These are phyloP conservation scores for Phialocephala sp. DNA, from an alignment of 2,329 filamentous ascomycete genomes.

Conservation along the genomic window DNA sequence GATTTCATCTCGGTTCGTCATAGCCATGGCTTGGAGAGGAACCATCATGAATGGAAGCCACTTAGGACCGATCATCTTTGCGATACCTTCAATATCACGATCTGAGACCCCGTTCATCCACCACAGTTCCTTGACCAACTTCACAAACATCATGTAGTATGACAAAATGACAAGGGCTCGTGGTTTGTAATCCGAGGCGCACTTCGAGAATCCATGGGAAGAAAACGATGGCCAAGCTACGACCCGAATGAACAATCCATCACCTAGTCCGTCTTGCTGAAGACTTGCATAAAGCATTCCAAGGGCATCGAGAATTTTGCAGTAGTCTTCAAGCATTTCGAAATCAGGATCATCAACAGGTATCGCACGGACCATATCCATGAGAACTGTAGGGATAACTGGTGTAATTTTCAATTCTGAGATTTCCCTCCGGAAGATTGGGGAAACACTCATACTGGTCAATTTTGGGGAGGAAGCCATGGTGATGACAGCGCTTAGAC, in stretches of 20 bases:
- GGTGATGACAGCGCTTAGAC: constrained; percentile 30
- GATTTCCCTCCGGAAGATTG: constrained; percentile 36
- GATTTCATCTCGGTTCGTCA: constrained; percentile 22
- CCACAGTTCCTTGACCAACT: constrained; percentile 29
- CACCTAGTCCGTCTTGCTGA: constrained; percentile 32
- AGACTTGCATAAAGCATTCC: constrained; percentile 39
- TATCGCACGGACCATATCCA: constrained; percentile 37
- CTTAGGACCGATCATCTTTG: constrained; percentile 17
- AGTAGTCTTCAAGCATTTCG: constrained; percentile 33
- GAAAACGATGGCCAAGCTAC: constrained; percentile 37
- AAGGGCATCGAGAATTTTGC: constrained; percentile 35
- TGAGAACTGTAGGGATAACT: constrained; percentile 33
- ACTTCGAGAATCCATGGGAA: constrained; percentile 25
- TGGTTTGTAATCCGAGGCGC: constrained; percentile 25
- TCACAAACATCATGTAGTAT: constrained; percentile 33
- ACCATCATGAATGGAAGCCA: constrained; percentile 28
- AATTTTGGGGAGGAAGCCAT: constrained; percentile 17
- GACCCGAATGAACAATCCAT: constrained; percentile 34
- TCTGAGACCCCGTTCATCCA: constrained; percentile 31
- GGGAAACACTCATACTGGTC: constrained; percentile 23
- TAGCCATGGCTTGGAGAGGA: constrained; percentile 22
- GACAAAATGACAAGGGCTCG: constrained; percentile 31
- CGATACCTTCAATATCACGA: constrained; percentile 27
- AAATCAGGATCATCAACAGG: constrained; percentile 36
- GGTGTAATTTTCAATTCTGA: constrained; percentile 29